A percentile compares a stretch with the other conserved stretches of the same genome.
Conservation (phyloP, 2,329 filamentous ascomycete species). For the Remersonia thermophila region DNA sequence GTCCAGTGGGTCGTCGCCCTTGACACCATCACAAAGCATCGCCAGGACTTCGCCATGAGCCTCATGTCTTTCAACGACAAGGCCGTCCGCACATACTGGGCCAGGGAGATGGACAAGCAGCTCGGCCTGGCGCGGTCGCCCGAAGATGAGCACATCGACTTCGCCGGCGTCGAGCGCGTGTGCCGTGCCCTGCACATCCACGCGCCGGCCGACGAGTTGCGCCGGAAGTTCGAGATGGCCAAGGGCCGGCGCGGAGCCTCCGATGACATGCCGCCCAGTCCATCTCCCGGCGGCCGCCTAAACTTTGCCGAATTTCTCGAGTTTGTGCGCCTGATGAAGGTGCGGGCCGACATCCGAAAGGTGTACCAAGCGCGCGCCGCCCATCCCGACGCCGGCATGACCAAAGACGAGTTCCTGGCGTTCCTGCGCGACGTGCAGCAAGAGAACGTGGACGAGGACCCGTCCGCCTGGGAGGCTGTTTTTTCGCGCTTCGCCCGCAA, state of each 20-base stretch:
- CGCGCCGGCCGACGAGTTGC: slow-evolving; percentile 62
- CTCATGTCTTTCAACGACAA: slow-evolving; percentile 75
- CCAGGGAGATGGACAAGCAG: slow-evolving; percentile 64
- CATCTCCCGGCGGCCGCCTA: slow-evolving; percentile 50
- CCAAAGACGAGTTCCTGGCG: slow-evolving; percentile 56
- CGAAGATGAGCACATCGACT: slow-evolving; percentile 60
- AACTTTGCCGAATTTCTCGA: slow-evolving; percentile 71
- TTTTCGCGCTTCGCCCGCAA: slow-evolving; percentile 60
- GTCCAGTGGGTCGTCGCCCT: slow-evolving; percentile 74
- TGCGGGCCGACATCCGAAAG: slow-evolving; percentile 64
- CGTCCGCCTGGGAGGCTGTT: slow-evolving; percentile 53
- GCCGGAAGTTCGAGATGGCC: slow-evolving; percentile 50
- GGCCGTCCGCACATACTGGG: slow-evolving; percentile 76
- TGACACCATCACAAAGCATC: slow-evolving; percentile 70
- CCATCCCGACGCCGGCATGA: slow-evolving; percentile 52
- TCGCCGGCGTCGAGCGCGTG: slow-evolving; percentile 66
- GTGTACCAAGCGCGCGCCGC: slow-evolving; percentile 55
- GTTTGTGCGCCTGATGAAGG: slow-evolving; percentile 74
- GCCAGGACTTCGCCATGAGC: slow-evolving; percentile 82
- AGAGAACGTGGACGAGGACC: slow-evolving; percentile 59
- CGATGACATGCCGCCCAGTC: slow-evolving; percentile 7
- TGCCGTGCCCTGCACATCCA: slow-evolving; percentile 90
- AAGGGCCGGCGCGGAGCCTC: slow-evolving; percentile 10
- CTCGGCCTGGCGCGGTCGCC: slow-evolving; percentile 38
- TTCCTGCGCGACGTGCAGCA: slow-evolving; percentile 67